Conservation (phyloP, 345 rosid species). For the Eucalyptus brandiana region DNA sequence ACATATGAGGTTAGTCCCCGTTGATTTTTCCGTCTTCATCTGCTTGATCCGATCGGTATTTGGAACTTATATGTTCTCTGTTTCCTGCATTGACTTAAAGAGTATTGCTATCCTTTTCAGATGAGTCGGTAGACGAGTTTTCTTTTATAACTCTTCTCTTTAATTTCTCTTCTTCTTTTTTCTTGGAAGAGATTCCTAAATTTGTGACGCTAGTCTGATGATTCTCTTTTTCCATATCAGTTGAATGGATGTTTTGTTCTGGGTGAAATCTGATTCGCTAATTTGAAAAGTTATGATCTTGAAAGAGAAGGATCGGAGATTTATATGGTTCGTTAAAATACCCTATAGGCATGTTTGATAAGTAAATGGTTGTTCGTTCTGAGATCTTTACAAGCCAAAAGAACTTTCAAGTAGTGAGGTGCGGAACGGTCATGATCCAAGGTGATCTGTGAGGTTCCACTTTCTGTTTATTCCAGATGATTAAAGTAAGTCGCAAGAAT, state of each 20-base stretch:
- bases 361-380: neutral
- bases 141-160: neutral
- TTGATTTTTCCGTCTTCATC: neutral
- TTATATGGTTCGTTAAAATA: neutral
- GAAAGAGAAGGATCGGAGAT: neutral
- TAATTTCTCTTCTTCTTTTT: neutral
- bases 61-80: neutral
- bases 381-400: neutral
- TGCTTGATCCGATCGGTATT: neutral
- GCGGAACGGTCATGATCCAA: neutral
- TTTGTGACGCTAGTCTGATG: neutral
- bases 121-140: neutral
- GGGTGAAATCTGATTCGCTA: neutral
- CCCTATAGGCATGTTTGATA: neutral
- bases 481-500: neutral
- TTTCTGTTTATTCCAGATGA: neutral
- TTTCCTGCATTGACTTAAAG: neutral
- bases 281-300: neutral
- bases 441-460: neutral
- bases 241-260: neutral
- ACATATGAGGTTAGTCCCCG: constrained; percentile 57
- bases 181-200: neutral
- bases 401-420: neutral
- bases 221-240: neutral
- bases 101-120: neutral